Conservation (phyloP, 805 yeast species). For the Hanseniaspora thailandica region DNA sequence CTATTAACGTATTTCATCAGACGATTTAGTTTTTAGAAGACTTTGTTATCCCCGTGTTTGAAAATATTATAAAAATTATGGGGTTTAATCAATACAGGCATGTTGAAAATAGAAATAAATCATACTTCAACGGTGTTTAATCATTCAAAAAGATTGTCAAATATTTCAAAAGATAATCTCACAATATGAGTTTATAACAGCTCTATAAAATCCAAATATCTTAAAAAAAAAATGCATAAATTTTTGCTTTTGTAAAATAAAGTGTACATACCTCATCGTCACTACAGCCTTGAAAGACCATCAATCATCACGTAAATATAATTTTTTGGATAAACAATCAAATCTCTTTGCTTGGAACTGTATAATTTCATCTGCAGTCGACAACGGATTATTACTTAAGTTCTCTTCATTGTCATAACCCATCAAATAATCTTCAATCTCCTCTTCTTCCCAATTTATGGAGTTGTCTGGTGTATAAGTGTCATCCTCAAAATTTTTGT, state of each 20-base stretch:
- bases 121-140: too few species aligned
- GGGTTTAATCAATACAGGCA: neutral
- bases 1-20: too few species aligned
- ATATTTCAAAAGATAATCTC: too few species aligned
- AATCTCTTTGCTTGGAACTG: slow-evolving; percentile 22
- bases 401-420: slow-evolving; percentile 14
- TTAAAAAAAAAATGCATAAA: too few species aligned
- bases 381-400: slow-evolving; percentile 7
- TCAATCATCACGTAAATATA: slow-evolving; percentile 15
- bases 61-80: neutral
- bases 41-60: neutral
- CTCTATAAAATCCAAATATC: neutral
- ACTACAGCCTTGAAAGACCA: too few species aligned
- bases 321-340: slow-evolving; percentile 22
- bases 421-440: slow-evolving; percentile 20
- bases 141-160: too few species aligned
- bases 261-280: slow-evolving; percentile 35
- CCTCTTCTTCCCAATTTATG: slow-evolving; percentile 28
- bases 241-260: slow-evolving; percentile 16
- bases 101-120: neutral
- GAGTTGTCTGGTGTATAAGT: slow-evolving; percentile 23
- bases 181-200: too few species aligned
- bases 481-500: slow-evolving; percentile 18
- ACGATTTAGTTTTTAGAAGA: too few species aligned
- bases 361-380: slow-evolving; percentile 21